A percentile compares a stretch with the other conserved stretches of the same genome.
Conservation (phyloP, 2,329 filamentous ascomycete species). For the Fusarium abutilonis region DNA sequence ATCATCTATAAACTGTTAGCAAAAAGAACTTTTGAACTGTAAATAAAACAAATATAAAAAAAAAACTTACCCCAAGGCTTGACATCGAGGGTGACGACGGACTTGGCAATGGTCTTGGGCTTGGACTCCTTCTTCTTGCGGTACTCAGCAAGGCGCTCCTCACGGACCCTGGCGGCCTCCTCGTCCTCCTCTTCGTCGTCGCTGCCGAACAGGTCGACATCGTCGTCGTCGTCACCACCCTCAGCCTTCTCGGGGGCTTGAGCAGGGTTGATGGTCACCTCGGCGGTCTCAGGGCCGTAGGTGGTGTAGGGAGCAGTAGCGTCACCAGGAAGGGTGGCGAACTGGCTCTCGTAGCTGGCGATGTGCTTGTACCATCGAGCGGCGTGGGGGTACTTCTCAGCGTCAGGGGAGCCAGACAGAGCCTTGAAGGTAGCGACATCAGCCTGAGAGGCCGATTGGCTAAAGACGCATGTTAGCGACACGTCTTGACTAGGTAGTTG, state of each 20-base stretch:
- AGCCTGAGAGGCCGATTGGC: conserved; percentile 82
- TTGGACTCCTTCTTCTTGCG: conserved; percentile 96
- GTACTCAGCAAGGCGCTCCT: conserved; percentile 93
- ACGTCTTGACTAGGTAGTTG: conserved; percentile 4
- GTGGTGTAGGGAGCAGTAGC: conserved; percentile 86
- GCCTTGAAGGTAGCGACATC: conserved; percentile 97
- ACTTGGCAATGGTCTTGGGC: conserved; percentile 93
- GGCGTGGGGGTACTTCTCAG: conserved; percentile 90
- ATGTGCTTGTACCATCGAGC: conserved; percentile 99
- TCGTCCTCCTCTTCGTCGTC: conserved; percentile 95
- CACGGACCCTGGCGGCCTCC: conserved; percentile 83
- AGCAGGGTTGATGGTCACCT: conserved; percentile 84
- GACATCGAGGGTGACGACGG: conserved; percentile 92
- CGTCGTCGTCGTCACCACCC: conserved; percentile 69
- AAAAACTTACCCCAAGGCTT: conserved; percentile 93
- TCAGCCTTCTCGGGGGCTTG: conserved; percentile 65
- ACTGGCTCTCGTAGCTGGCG: conserved; percentile 90
- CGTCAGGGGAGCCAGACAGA: conserved; percentile 77
- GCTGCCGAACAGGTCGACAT: conserved; percentile 92
- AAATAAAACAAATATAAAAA: no score
- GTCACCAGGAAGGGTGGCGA: conserved; percentile 89
- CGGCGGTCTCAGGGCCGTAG: conserved; percentile 86
- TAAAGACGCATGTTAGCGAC: conserved; percentile 46
- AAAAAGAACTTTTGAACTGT: background rate
- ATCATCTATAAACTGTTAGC: conserved; percentile 69